A percentile compares a stretch with the other conserved stretches of the same genome.
Evolutionary conservation across 2,329 filamentous ascomycete species (phyloP).

Genomic region (Aspergillus sp.): DNA sequence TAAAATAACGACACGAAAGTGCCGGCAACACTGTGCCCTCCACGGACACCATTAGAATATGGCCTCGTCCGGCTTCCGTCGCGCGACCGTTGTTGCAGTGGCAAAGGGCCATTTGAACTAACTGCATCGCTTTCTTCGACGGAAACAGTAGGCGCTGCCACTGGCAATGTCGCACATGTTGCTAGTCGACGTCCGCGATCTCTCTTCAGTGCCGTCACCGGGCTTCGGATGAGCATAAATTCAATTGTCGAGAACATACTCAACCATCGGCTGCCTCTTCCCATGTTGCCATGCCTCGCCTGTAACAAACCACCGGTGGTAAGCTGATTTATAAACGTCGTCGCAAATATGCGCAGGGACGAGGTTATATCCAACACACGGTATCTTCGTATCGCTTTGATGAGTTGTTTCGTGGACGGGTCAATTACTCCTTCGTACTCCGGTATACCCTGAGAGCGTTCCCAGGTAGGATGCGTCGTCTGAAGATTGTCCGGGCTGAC

Average conservation of each 20-base stretch:
- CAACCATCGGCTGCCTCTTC: neutral
- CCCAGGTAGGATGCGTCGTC: neutral
- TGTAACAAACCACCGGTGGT: neutral
- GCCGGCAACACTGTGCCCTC: neutral
- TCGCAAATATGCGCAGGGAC: constrained; percentile 9
- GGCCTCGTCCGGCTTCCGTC: no score
- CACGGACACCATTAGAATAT: neutral
- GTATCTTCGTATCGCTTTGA: constrained; percentile 13
- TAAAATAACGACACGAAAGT: constrained; percentile 14
- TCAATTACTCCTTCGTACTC: constrained; percentile 18
- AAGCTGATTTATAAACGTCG: constrained; percentile 9
- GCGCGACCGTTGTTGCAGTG: no score
- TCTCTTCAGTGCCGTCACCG: constrained; percentile 9
- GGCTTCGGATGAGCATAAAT: constrained; percentile 7
- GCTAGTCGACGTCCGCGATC: neutral
- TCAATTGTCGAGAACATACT: constrained; percentile 3
- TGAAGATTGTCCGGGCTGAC: neutral
- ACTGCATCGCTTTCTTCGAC: neutral
- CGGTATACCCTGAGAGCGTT: neutral
- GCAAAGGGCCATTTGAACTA: neutral
- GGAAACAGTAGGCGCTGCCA: neutral
- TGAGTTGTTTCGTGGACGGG: constrained; percentile 1
- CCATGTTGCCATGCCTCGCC: neutral
- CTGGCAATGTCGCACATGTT: neutral
- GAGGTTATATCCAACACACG: constrained; percentile 9